phyloP scores from a whole-genome alignment of 75 land plant genomes.

The Gnetum montanum region DNA sequence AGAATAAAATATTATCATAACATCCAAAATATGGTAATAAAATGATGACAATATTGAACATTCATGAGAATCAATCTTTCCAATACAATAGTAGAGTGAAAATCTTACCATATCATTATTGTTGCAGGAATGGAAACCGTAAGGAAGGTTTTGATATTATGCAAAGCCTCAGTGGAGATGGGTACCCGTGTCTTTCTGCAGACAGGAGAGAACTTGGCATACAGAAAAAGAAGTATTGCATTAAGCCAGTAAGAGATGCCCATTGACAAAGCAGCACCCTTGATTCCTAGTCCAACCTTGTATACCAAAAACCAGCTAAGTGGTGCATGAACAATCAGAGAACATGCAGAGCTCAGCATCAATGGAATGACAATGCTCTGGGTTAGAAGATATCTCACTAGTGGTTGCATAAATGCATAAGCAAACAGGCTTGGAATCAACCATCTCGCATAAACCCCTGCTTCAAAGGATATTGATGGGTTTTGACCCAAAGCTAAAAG shows the following conservation, averaged over 20 bases:
- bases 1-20: no score
- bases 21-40: no score
- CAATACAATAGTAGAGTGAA: no score
- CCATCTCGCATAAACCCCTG: conserved; percentile 52
- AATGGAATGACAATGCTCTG: conserved; percentile 71
- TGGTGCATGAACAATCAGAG: conserved; percentile 40
- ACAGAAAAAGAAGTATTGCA: conserved; percentile 26
- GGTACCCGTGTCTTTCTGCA: conserved; percentile 59
- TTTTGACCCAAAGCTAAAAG: conserved; percentile 53
- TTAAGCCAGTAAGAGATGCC: conserved; percentile 66
- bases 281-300: conserved; percentile 52
- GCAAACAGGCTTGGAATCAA: conserved; percentile 71
- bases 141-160: conserved; percentile 34
- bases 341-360: conserved; percentile 39
- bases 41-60: no score
- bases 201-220: conserved; percentile 37
- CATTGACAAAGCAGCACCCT: conserved; percentile 70
- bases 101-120: conserved; percentile 65
- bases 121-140: conserved; percentile 65
- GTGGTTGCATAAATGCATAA: conserved; percentile 50
- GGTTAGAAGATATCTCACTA: conserved; percentile 52
- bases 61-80: no score
- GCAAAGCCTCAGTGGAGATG: conserved; percentile 52
- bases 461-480: conserved; percentile 35
- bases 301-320: conserved; percentile 59